phyloP scores from a whole-genome alignment of 352 stramenopile genomes.

The Pythium aquatile region DNA sequence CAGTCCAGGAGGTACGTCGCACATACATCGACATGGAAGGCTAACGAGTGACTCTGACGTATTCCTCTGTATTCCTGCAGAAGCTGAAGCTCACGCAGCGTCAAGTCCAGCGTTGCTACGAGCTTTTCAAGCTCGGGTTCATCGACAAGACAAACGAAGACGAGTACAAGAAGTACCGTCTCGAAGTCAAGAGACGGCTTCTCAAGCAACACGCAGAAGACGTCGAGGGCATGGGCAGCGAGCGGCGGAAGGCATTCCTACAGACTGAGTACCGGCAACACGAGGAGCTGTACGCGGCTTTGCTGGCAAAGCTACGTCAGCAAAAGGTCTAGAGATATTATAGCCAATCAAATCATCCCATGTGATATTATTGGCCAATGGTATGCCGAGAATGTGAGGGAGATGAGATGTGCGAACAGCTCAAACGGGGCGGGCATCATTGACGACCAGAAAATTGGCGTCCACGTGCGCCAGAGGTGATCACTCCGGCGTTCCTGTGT shows the following conservation, averaged over 20 bases:
- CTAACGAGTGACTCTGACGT: not conserved
- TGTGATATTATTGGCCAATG: not conserved
- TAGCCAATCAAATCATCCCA: constrained; percentile 14
- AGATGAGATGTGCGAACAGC: constrained; percentile 4
- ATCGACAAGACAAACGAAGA: constrained; percentile 49
- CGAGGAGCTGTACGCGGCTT: constrained; percentile 48
- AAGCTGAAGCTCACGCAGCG: constrained; percentile 74
- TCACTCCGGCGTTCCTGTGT: not conserved
- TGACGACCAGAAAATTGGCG: constrained; percentile 5
- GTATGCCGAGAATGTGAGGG: not conserved
- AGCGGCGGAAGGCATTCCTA: constrained; percentile 79
- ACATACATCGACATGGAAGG: not conserved
- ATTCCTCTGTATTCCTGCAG: not conserved
- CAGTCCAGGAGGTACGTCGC: constrained; percentile 50
- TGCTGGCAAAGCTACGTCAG: constrained; percentile 30
- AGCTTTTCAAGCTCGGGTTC: constrained; percentile 63
- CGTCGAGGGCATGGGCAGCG: constrained; percentile 66
- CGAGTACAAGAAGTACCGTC: constrained; percentile 59
- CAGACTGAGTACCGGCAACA: constrained; percentile 58
- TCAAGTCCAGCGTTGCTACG: constrained; percentile 81
- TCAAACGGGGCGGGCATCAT: constrained; percentile 8
- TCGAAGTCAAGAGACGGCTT: constrained; percentile 84
- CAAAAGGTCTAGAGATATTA: constrained; percentile 1
- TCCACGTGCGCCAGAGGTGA: constrained; percentile 3
- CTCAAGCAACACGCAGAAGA: constrained; percentile 67